Evolutionary conservation across 441 rosid species (phyloP).

Genomic region (Erysimum cheiri): DNA sequence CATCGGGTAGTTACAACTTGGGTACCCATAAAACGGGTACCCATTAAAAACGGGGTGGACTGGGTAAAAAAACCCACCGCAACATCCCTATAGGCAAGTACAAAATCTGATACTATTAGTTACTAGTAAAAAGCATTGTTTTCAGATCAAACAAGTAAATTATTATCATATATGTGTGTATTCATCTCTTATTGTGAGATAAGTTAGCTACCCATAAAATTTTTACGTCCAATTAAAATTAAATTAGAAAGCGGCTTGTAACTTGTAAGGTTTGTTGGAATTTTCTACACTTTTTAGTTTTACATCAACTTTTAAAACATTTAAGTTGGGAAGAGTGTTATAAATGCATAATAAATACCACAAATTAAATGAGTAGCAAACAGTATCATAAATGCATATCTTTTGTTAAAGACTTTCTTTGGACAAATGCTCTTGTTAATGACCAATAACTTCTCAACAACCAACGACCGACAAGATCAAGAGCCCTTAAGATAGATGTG

Average conservation of each 20-base stretch:
- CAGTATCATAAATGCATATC: background rate
- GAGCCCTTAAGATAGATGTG: too few relatives aligned
- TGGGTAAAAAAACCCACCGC: too few relatives aligned
- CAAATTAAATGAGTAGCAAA: background rate
- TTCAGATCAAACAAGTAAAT: conserved; percentile 11
- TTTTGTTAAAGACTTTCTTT: background rate
- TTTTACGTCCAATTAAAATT: background rate
- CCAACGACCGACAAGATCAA: too few relatives aligned
- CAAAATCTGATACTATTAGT: background rate
- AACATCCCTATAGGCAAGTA: too few relatives aligned
- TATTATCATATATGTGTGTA: background rate
- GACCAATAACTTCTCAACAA: too few relatives aligned
- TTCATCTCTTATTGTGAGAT: background rate
- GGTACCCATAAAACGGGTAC: too few relatives aligned
- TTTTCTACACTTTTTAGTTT: background rate
- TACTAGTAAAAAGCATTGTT: background rate
- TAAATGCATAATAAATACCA: background rate
- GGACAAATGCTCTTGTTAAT: too few relatives aligned
- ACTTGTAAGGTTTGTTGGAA: background rate
- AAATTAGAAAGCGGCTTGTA: background rate
- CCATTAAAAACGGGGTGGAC: too few relatives aligned
- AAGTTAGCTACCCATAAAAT: background rate
- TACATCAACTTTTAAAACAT: too few relatives aligned
- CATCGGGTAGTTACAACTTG: too few relatives aligned
- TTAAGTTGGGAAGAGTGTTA: background rate